Evolutionary conservation across 2,329 filamentous ascomycete genomes (phyloP), one percentile per base, ranked within the genome.

Genomic region (Stenocarpella maydis): DNA sequence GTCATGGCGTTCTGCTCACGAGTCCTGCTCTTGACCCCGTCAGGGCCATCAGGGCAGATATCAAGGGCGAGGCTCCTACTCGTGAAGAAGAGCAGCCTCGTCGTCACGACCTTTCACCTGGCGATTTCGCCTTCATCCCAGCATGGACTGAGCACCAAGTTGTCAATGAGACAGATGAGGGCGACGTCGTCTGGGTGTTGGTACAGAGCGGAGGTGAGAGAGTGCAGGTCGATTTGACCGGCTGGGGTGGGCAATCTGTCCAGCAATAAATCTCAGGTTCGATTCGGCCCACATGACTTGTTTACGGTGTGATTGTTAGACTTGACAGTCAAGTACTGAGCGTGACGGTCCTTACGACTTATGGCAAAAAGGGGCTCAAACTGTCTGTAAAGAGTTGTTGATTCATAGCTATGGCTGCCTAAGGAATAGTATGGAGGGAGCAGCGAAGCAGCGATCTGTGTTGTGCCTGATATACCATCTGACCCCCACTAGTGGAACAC

Each of bases 91-190:
- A 81, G 41, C 80, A 83, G 37, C 77, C 84, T 0, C 85, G 86
- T 71, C 84, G 86, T 41, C 84, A 91, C 71, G 81, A 86, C 21
- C 82, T 94, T 8, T 78, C 78, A 1, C 83, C 87, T 0, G 91
- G 91, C 0, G 91, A 93, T 76, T 93, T 92, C 77, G 90, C 90
- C 3, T 84, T 92, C 67, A 86, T 93, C 15, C 91, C 91, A 0
- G 87, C 90, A 0, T 92, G 86, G 83, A 87, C 88, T 0, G 90
- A 93, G 76, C 90, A 93, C 78, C 90, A 92, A 76, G 85, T 90
- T 66, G 81, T 90, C 24, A 93, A 93, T 74, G 86, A 92, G 45
- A 77, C 77, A 1, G 84, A 87, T 39, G 31, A 75, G 61, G 50
- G 67, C 9, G 88, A 91, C 55, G 80, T 91, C 2, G 85, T 88